Evolutionary conservation across 2,329 filamentous ascomycete species (phyloP).

Genomic region (Myriosclerotinia curreyana): DNA sequence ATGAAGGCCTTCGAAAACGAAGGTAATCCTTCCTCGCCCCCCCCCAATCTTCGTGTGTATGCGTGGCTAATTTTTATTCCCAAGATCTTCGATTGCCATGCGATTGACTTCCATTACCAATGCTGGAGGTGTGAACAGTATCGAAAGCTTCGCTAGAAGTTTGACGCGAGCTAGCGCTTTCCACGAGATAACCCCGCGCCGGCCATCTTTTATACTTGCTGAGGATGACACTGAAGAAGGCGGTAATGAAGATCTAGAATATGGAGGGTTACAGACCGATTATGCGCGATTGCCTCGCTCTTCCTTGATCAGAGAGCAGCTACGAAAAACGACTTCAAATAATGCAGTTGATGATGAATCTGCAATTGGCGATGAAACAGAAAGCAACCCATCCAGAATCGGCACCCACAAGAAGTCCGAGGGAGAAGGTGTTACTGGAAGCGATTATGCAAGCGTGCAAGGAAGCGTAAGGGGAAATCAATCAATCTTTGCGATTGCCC

Average conservation of each 20-base stretch:
- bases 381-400: constrained; percentile 28
- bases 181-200: constrained; percentile 78
- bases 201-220: constrained; percentile 68
- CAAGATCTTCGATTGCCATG: constrained; percentile 58
- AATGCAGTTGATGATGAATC: constrained; percentile 35
- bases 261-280: constrained; percentile 33
- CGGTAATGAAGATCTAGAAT: constrained; percentile 31
- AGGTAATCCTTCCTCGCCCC: constrained; percentile 31
- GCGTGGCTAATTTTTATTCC: constrained; percentile 1
- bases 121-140: constrained; percentile 86
- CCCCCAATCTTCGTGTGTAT: not conserved
- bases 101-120: constrained; percentile 60
- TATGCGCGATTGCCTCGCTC: constrained; percentile 31
- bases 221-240: constrained; percentile 44
- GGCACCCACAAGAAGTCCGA: constrained; percentile 44
- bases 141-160: constrained; percentile 87
- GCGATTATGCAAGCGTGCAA: constrained; percentile 32
- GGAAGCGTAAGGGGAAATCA: constrained; percentile 41
- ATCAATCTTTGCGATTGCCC: constrained; percentile 57
- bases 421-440: constrained; percentile 24
- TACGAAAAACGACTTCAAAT: constrained; percentile 44
- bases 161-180: constrained; percentile 91
- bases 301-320: constrained; percentile 51
- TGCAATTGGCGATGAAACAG: constrained; percentile 21
- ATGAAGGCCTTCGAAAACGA: constrained; percentile 33